These are phyloP conservation scores for Cytospora piceae DNA, from an alignment of 2,329 filamentous ascomycete genomes.

Conservation along the genomic window DNA sequence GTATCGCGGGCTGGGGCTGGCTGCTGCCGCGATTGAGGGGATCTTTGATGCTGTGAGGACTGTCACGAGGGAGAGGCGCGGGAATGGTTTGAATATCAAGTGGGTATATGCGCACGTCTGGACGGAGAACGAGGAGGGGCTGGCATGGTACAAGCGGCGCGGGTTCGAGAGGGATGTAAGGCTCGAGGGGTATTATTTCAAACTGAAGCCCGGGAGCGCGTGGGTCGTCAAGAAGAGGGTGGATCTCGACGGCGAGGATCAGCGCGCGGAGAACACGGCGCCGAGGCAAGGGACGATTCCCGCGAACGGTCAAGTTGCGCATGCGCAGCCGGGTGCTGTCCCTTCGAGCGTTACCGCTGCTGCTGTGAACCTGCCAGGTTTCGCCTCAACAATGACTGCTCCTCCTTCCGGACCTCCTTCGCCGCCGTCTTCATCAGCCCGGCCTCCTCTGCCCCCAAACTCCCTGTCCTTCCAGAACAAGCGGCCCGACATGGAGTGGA, in stretches of 20 bases:
- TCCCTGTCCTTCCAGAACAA: constrained; percentile 61
- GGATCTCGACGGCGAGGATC: constrained; percentile 31
- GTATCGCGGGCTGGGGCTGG: constrained; percentile 63
- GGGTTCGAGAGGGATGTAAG: constrained; percentile 57
- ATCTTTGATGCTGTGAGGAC: constrained; percentile 47
- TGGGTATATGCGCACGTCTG: constrained; percentile 65
- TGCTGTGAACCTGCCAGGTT: constrained; percentile 36
- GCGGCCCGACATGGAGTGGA: constrained; percentile 66
- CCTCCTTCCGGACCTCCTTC: constrained; percentile 29
- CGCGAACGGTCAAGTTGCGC: background rate
- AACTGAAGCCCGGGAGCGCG: constrained; percentile 63
- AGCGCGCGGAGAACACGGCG: background rate
- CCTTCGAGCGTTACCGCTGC: constrained; percentile 37
- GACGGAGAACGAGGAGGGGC: constrained; percentile 66
- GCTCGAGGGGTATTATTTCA: constrained; percentile 64
- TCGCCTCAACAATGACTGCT: constrained; percentile 10
- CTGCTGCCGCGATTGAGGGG: constrained; percentile 59
- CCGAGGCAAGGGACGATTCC: constrained; percentile 29
- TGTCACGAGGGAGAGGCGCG: constrained; percentile 37
- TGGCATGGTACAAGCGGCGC: constrained; percentile 64
- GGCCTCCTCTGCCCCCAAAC: constrained; percentile 34
- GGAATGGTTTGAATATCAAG: constrained; percentile 15
- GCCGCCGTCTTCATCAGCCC: constrained; percentile 21
- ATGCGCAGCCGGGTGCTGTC: constrained; percentile 2
- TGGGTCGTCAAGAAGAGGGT: constrained; percentile 60